Base-by-base conservation (phyloP, 163 green algal genomes). In the Chlorella variabilis region DNA sequence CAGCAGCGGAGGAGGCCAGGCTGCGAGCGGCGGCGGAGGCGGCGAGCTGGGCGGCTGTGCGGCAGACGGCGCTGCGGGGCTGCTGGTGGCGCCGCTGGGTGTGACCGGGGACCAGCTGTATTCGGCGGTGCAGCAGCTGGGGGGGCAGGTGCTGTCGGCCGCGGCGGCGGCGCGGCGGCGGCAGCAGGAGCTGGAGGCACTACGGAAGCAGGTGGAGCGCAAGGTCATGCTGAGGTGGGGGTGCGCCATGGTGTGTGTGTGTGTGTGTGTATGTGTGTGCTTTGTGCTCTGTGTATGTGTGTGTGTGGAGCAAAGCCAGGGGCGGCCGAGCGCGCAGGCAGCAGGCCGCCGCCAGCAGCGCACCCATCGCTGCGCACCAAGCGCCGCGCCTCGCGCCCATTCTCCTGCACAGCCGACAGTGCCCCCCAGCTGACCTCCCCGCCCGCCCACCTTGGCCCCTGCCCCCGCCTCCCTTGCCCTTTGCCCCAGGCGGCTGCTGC, bases 401-500 rank as follows among this genome's bases (percentile, higher is more conserved):
- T n/a, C n/a, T n/a, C n/a, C n/a, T n/a, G n/a, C n/a, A n/a, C n/a
- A n/a, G n/a, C n/a, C n/a, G n/a, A n/a, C n/a, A n/a, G n/a, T n/a
- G n/a, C n/a, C n/a, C n/a, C n/a, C n/a, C n/a, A n/a, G n/a, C n/a
- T n/a, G n/a, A n/a, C n/a, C n/a, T n/a, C n/a, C n/a, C n/a, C n/a
- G n/a, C n/a, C n/a, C n/a, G n/a, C n/a, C n/a, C n/a, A n/a, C n/a
- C n/a, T n/a, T n/a, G n/a, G n/a, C n/a, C n/a, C n/a, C n/a, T n/a
- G n/a, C n/a, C n/a, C n/a, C n/a, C n/a, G n/a, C n/a, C n/a, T n/a
- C n/a, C n/a, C n/a, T n/a, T 41, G 70, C 49, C 68, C 90, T 39
- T 58, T 78, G 21, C 71, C 90, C 56, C 76, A 80, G 88, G 56
- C 69, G 78, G 8, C 82, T 95, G 61, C n/a, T 61, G 34, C 74